Base-by-base conservation (phyloP, 495 filamentous ascomycete genomes). In the Pseudomonodictys pantanalensis region DNA sequence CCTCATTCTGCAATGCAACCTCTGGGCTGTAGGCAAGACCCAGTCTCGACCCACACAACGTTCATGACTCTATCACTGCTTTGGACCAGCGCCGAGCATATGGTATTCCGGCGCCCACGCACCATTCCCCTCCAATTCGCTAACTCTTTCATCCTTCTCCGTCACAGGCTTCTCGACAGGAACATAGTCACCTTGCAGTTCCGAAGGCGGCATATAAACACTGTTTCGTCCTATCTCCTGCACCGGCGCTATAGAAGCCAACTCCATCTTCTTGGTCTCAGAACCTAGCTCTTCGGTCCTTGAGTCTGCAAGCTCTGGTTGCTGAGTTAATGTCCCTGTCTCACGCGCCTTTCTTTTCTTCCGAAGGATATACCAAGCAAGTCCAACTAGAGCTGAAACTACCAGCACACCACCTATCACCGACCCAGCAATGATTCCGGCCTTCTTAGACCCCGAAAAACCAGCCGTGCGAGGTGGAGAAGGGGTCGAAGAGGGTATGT, bases 401-500 rank as follows among this genome's bases (percentile, higher is more conserved):
- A 12, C 38, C 5, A 3, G 20, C 38, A 41, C 38, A 18, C 38
- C 38, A 41, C 38, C 38, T 3, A 41, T 18, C 3, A 41, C 38
- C 4, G 15, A 12, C 20, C 38, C 38, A 15, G 20, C 38, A 41
- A 41, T 41, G 38, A 18, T 18, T 5, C 38, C 38, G 15, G 38
- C 20, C 5, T 15, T 3, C 5, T 15, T 41, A 3, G 38, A 41
- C 4, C 4, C 20, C 38, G 12, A 15, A n/a, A 3, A 5, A 18
- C 4, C 20, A 41, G 38, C 15, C 15, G 4, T 5, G 15, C 15
- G 3, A 5, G 12, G 3, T 3, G 4, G 5, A 15, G 38, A 5
- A 3, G 38, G 20, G 38, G 38, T n/a, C 8, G 15, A 15, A 29
- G 68, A 65, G 42, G 66, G 59, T 3, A 15, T 3, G 15, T 41